These are phyloP conservation scores for Trichocladium antarcticum DNA, from an alignment of 495 filamentous ascomycete genomes.

Conservation along the genomic window DNA sequence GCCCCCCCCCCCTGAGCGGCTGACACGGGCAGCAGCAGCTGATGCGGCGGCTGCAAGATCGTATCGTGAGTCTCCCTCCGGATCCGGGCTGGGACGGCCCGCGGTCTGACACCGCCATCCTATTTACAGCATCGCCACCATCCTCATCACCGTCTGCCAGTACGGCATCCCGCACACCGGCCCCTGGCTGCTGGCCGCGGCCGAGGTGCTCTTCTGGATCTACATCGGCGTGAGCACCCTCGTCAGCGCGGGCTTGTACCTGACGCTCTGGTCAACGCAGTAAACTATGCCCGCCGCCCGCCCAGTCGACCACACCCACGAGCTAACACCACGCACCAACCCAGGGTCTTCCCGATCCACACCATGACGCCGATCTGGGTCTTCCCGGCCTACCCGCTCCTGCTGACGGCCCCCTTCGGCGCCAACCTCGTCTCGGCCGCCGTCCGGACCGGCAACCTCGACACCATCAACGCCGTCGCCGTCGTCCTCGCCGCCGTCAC, in stretches of 20 bases:
- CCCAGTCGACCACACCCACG: neutral
- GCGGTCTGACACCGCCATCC: too few species aligned
- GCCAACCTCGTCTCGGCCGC: conserved; percentile 48
- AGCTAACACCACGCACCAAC: neutral
- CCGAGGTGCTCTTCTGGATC: conserved; percentile 63
- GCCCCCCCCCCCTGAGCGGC: neutral
- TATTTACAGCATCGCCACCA: conserved; percentile 49
- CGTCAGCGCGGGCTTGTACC: conserved; percentile 58
- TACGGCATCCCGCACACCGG: conserved; percentile 60
- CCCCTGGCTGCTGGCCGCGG: conserved; percentile 52
- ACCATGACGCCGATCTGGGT: conserved; percentile 91
- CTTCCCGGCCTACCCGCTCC: conserved; percentile 77
- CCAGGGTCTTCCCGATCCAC: conserved; percentile 59
- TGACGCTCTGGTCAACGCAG: conserved; percentile 55
- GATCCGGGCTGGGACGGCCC: too few species aligned
- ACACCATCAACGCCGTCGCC: conserved; percentile 40
- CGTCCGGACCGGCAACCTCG: conserved; percentile 21
- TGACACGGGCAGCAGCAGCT: neutral
- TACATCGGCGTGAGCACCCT: conserved; percentile 54
- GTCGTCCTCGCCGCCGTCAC: conserved; percentile 62
- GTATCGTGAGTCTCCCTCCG: conserved; percentile 7
- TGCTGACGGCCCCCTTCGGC: conserved; percentile 68
- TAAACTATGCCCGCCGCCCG: conserved; percentile 18
- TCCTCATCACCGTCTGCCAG: conserved; percentile 68
- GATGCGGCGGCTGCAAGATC: neutral